phyloP scores from a whole-genome alignment of 176 grass and related monocot species.

The Phoenix dactylifera region DNA sequence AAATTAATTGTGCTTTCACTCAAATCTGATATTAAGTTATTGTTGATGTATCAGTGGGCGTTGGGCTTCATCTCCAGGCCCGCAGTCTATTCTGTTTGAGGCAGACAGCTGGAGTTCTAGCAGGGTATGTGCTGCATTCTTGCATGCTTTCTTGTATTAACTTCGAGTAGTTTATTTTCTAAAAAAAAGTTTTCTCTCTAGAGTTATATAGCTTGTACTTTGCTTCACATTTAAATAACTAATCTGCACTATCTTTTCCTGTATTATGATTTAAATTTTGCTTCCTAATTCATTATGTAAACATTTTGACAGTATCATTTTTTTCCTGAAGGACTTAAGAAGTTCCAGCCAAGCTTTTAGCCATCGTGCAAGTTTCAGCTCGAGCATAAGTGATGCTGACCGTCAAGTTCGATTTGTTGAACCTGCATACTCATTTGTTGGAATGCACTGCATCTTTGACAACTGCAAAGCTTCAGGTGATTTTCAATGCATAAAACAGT shows the following conservation, averaged over 20 bases:
- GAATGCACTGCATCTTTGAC: slow-evolving; percentile 99
- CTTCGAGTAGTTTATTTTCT: neutral
- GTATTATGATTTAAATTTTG: neutral
- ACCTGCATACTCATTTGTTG: slow-evolving; percentile 90
- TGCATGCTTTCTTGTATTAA: neutral
- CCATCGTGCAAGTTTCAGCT: slow-evolving; percentile 40
- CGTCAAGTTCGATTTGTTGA: slow-evolving; percentile 49
- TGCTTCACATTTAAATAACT: no score
- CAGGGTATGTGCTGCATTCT: slow-evolving; percentile 35
- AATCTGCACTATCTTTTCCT: no score
- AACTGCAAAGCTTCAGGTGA: slow-evolving; percentile 85
- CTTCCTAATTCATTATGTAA: neutral
- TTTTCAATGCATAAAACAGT: slow-evolving; percentile 1
- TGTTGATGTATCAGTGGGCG: slow-evolving; percentile 46
- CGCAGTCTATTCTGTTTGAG: slow-evolving; percentile 40
- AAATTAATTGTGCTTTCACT: slow-evolving; percentile 1
- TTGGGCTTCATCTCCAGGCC: slow-evolving; percentile 37
- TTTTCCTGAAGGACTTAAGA: slow-evolving; percentile 61
- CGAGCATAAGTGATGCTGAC: slow-evolving; percentile 58
- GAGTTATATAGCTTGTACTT: no score
- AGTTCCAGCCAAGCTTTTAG: slow-evolving; percentile 41
- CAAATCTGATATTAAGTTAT: slow-evolving; percentile 20
- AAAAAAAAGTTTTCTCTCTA: no score
- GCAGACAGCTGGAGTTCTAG: slow-evolving; percentile 58
- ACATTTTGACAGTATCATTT: slow-evolving; percentile 14